Conservation (phyloP, 257 asterid genomes). For the Eustoma russellianum region DNA sequence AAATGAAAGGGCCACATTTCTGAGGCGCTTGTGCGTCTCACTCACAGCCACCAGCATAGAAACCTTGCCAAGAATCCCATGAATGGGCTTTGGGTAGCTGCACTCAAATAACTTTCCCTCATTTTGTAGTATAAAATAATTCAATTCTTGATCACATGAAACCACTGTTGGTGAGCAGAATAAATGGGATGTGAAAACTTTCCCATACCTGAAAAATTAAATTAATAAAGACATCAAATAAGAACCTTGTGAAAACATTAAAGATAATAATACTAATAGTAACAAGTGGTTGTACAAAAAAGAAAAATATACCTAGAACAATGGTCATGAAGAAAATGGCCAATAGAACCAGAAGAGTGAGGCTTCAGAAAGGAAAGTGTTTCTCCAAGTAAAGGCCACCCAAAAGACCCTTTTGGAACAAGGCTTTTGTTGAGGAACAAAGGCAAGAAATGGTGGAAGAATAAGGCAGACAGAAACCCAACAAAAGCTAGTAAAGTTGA, state of each 20-base stretch:
- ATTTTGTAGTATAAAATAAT: conserved; percentile 57
- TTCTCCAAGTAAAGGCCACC: conserved; percentile 74
- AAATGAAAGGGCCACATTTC: conserved; percentile 62
- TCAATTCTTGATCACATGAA: conserved; percentile 69
- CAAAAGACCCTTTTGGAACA: conserved; percentile 55
- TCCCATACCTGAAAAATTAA: conserved; percentile 40
- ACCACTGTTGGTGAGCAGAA: conserved; percentile 67
- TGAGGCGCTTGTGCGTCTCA: conserved; percentile 55
- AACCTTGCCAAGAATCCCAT: conserved; percentile 54
- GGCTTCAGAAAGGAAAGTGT: conserved; percentile 61
- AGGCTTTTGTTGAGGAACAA: conserved; percentile 28
- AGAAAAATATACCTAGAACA: conserved; percentile 35
- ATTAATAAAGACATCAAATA: neutral
- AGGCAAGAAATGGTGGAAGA: conserved; percentile 56
- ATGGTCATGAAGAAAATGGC: conserved; percentile 49
- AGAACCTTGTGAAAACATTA: neutral
- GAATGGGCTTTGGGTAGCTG: conserved; percentile 70
- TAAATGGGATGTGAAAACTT: conserved; percentile 69
- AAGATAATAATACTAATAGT: neutral
- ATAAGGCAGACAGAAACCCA: conserved; percentile 26
- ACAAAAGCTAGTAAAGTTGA: conserved; percentile 11
- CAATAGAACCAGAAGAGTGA: conserved; percentile 57
- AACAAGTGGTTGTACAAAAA: conserved; percentile 1
- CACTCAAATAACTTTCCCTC: conserved; percentile 59
- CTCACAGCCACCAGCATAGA: conserved; percentile 64